Base-by-base conservation (phyloP, 768 basidiomycete species). In the Termitomyces sp. region DNA sequence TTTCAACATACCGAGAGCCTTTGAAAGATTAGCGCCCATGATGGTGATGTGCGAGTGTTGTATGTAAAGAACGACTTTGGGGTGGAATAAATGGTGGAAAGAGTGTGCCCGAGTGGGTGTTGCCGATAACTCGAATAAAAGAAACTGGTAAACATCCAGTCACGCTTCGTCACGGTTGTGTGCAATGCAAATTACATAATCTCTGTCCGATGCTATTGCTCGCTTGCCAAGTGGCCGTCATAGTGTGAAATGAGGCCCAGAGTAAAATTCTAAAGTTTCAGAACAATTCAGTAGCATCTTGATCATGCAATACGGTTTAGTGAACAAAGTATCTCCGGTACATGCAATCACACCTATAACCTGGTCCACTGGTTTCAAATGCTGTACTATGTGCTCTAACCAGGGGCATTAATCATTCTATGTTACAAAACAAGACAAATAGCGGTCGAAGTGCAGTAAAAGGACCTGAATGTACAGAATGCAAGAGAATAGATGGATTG, bases 21-120 rank as follows among this genome's bases (percentile, higher is more conserved):
- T 93, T 55, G 91, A 93, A 65, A 93, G 79, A 77, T 92, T 92
- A 63, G 86, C 89, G 77, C 91, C 91, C 91, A 93, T 91, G 69
- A 68, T 78, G 69, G 66, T 66, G 58, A 59, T 60, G 57, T 66
- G 60, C 68, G 63, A 60, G 66, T 65, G 58, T 66, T 61, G 62
- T 74, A 70, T 68, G 78, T 84, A 89, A 89, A 75, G 87, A 89
- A 75, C 81, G 87, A 87, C 85, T 69, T 67, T 68, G 65, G 72
- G 69, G 68, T 53, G 60, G 54, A 59, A 59, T 58, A 53, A 55
- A 47, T 55, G 62, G 68, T 68, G 70, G 71, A 61, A 58, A 62
- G 62, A 63, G 66, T 59, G 63, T 42, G 41, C n/a, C 41, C 41
- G 39, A 41, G 41, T 63, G 65, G 63, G 63, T 60, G 46, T 62